A percentile compares a stretch with the other conserved stretches of the same genome.
Evolutionary conservation across 441 rosid genomes (phyloP).

Genomic region (Pelargonium australe): DNA sequence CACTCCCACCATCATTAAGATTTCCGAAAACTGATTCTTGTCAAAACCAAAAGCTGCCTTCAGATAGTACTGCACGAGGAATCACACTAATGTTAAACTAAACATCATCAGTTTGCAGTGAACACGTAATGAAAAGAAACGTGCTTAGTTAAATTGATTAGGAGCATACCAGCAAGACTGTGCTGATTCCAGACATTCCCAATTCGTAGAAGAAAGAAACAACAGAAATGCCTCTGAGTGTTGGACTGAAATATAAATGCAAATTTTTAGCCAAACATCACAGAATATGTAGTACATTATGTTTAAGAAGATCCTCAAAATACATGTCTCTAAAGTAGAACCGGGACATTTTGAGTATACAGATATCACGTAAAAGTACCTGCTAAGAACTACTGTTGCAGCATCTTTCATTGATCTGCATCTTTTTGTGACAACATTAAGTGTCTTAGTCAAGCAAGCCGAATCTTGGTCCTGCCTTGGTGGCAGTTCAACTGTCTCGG

Average conservation of each 20-base stretch:
- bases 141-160: not conserved
- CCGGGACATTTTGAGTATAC: not conserved
- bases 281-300: too few species aligned
- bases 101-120: not conserved
- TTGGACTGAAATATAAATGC: slow-evolving; percentile 31
- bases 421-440: slow-evolving; percentile 24
- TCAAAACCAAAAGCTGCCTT: slow-evolving; percentile 47
- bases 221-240: slow-evolving; percentile 41
- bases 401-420: slow-evolving; percentile 46
- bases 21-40: slow-evolving; percentile 55
- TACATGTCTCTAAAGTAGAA: not conserved
- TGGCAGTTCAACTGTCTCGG: slow-evolving; percentile 31
- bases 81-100: not conserved
- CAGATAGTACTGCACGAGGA: slow-evolving; percentile 40
- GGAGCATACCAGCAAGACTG: slow-evolving; percentile 38
- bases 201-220: slow-evolving; percentile 52
- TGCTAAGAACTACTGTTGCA: slow-evolving; percentile 33
- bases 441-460: slow-evolving; percentile 23
- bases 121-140: too few species aligned
- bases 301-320: too few species aligned
- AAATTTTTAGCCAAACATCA: slow-evolving; percentile 3
- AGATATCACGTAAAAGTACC: slow-evolving; percentile 25
- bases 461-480: slow-evolving; percentile 30
- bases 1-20: slow-evolving; percentile 40
- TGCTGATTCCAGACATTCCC: slow-evolving; percentile 50